Evolutionary conservation across 2,329 filamentous ascomycete species (phyloP).

Genomic region (Plectosphaerella sp.): DNA sequence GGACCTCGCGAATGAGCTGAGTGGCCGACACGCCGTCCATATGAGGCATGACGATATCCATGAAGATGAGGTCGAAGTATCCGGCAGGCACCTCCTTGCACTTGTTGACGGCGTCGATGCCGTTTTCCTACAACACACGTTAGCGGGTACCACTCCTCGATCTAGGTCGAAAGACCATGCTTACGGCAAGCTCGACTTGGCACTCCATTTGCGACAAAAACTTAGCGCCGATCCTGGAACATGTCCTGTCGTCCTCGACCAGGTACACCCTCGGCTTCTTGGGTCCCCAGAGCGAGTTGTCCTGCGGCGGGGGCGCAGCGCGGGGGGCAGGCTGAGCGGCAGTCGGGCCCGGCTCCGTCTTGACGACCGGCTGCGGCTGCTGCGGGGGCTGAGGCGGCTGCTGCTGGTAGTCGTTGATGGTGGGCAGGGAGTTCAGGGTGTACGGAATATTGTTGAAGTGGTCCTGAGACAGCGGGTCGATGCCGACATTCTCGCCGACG

Average conservation of each 20-base stretch:
- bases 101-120: constrained; percentile 86
- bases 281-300: constrained; percentile 50
- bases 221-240: constrained; percentile 63
- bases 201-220: constrained; percentile 63
- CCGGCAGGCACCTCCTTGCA: constrained; percentile 49
- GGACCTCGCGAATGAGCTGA: constrained; percentile 85
- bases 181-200: constrained; percentile 62
- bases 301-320: constrained; percentile 22
- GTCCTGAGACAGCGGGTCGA: constrained; percentile 91
- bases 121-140: constrained; percentile 49
- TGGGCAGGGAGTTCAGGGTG: constrained; percentile 59
- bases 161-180: constrained; percentile 19
- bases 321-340: constrained; percentile 16
- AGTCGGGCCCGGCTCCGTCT: constrained; percentile 1
- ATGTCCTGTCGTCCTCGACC: constrained; percentile 76
- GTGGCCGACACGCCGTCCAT: constrained; percentile 93
- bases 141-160: not conserved
- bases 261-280: constrained; percentile 77
- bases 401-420: constrained; percentile 45
- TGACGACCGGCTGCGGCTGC: not conserved
- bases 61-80: constrained; percentile 67
- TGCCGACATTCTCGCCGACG: constrained; percentile 84
- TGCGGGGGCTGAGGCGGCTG: constrained; percentile 5
- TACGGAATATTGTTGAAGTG: constrained; percentile 95
- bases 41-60: constrained; percentile 97